Base-by-base conservation (phyloP, 2,329 filamentous ascomycete genomes). In the Penicillium sclerotigenum region DNA sequence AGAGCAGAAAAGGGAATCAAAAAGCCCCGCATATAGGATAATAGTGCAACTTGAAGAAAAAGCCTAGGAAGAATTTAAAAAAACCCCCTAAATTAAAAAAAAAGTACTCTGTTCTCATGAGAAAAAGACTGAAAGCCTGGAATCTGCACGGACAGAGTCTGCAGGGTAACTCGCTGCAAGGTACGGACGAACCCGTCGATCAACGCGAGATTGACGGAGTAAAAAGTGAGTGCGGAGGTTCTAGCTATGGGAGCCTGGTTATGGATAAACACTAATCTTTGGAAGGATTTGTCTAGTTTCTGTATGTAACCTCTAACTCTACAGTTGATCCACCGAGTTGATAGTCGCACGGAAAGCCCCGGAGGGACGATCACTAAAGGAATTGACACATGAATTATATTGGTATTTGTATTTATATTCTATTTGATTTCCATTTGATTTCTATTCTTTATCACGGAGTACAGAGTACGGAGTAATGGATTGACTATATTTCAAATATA, bases 171-270 rank as follows among this genome's bases (percentile, higher is more conserved):
- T 65, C 33, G 54, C 60, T 65, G 63, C 63, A 65, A 65, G 63
- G 63, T 65, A 65, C 63, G 60, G 63, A 58, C 54, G 62, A 65
- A 65, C 62, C 62, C 57, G 63, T 65, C 57, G 60, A 65, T 65
- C 62, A 55, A 58, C 52, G 37, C 28, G 29, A 54, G 48, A 56
- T 56, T 56, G 54, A 29, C 53, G 36, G 42, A n/a, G 22, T 11
- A 45, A 49, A 34, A n/a, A 24, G 20, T n/a, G 43, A 36, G 37
- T n/a, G 45, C 50, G 41, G 48, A 56, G 41, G 29, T 28, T 34
- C 2, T 20, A 33, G 36, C 5, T 18, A 38, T 38, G 26, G 34
- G 24, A 40, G 34, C 11, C 14, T 24, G 16, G 26, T 42, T 4
- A 22, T 31, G 16, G n/a, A 28, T 14, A 53, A 22, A 52, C 5